These are phyloP conservation scores for Ceriops tagal DNA, from an alignment of 345 rosid genomes.

Conservation along the genomic window DNA sequence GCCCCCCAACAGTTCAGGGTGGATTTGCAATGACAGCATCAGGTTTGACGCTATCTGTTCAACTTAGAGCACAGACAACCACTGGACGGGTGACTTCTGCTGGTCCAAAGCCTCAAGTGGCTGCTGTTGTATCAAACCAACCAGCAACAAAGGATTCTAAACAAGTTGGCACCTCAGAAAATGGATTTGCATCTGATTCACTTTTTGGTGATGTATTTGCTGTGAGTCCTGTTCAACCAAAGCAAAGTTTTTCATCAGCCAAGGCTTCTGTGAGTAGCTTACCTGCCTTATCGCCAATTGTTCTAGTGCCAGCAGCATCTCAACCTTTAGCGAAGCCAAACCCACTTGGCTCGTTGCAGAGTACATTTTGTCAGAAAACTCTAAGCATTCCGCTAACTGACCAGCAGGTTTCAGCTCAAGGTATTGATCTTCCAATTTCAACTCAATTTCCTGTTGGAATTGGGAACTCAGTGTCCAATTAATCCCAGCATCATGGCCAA, in stretches of 20 bases:
- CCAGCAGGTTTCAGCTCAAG: slow-evolving; percentile 14
- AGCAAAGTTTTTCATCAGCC: slow-evolving; percentile 35
- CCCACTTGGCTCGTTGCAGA: slow-evolving; percentile 34
- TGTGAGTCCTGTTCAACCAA: slow-evolving; percentile 48
- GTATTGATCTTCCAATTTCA: slow-evolving; percentile 30
- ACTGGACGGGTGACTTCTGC: slow-evolving; percentile 39
- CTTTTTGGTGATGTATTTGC: slow-evolving; percentile 76
- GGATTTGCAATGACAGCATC: slow-evolving; percentile 49
- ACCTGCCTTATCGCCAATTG: slow-evolving; percentile 41
- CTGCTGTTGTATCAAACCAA: slow-evolving; percentile 35
- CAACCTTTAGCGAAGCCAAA: slow-evolving; percentile 46
- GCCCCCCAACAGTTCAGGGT: slow-evolving; percentile 38
- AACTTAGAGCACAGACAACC: slow-evolving; percentile 49
- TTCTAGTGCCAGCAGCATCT: slow-evolving; percentile 32
- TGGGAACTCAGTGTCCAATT: slow-evolving; percentile 51
- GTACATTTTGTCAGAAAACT: slow-evolving; percentile 48
- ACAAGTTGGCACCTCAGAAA: slow-evolving; percentile 52
- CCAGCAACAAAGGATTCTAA: slow-evolving; percentile 47
- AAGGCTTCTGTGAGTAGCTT: slow-evolving; percentile 38
- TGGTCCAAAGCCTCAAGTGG: slow-evolving; percentile 30
- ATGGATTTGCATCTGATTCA: slow-evolving; percentile 68
- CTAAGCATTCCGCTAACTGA: slow-evolving; percentile 34
- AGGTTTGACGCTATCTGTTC: slow-evolving; percentile 39
- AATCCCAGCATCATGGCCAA: slow-evolving; percentile 73
- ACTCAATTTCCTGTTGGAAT: slow-evolving; percentile 47